phyloP scores from a whole-genome alignment of 2,329 filamentous ascomycete genomes.

The Trichoderma atroviride region DNA sequence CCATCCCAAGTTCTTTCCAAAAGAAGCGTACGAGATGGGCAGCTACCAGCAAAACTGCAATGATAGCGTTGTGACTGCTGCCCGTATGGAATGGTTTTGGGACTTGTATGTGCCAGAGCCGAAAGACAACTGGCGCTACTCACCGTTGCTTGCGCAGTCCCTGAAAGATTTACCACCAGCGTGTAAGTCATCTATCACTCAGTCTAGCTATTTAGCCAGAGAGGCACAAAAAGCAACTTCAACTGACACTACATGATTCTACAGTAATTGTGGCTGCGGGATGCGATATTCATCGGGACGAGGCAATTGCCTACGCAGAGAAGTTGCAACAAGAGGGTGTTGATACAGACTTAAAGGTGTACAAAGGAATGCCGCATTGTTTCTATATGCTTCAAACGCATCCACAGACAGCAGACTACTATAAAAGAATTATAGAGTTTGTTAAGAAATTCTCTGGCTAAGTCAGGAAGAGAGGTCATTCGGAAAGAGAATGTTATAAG shows the following conservation, averaged over 20 bases:
- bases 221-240: not conserved
- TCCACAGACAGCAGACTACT: not conserved
- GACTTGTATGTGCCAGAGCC: no score
- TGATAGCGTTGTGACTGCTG: not conserved
- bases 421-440: not conserved
- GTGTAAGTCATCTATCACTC: not conserved
- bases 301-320: conserved; percentile 44
- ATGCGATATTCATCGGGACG: conserved; percentile 43
- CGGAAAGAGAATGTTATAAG: not conserved
- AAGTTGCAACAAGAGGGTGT: conserved; percentile 39
- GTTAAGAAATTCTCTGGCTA: not conserved
- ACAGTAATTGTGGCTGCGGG: conserved; percentile 43
- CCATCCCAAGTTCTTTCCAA: not conserved
- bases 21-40: not conserved
- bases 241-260: not conserved
- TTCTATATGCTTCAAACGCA: conserved; percentile 31
- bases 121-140: not conserved
- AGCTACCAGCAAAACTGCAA: not conserved
- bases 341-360: conserved; percentile 38
- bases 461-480: not conserved
- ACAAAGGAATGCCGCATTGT: conserved; percentile 42
- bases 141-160: not conserved
- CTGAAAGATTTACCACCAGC: not conserved
- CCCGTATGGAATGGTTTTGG: not conserved
- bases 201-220: not conserved